phyloP scores from a whole-genome alignment of 2,329 filamentous ascomycete species.

The Hypoxylon sp. region DNA sequence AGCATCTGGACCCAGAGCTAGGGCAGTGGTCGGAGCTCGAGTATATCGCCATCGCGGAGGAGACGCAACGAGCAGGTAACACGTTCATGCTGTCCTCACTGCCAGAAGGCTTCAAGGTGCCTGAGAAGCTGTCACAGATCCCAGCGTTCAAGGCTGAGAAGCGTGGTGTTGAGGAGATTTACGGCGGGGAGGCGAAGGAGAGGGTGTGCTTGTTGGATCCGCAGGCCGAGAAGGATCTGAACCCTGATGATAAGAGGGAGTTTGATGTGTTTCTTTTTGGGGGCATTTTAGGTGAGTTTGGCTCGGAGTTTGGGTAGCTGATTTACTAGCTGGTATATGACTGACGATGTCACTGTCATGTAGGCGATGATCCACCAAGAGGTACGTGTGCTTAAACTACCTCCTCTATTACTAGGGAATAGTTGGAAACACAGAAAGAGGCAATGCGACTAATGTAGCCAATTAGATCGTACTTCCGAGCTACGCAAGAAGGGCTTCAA shows the following conservation, averaged over 20 bases:
- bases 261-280: slow-evolving; percentile 97
- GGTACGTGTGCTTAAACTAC: slow-evolving; percentile 67
- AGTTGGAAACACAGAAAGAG: background rate
- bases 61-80: slow-evolving; percentile 77
- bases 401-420: background rate
- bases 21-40: slow-evolving; percentile 95
- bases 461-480: slow-evolving; percentile 92
- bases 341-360: background rate
- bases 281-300: slow-evolving; percentile 84
- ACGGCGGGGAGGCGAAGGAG: slow-evolving; percentile 62
- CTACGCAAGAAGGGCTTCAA: slow-evolving; percentile 93
- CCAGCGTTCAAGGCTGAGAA: slow-evolving; percentile 79
- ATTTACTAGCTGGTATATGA: background rate
- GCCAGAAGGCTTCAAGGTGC: slow-evolving; percentile 76
- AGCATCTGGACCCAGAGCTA: slow-evolving; percentile 95
- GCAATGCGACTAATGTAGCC: slow-evolving; percentile 13
- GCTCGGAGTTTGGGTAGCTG: background rate
- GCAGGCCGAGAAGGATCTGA: slow-evolving; percentile 82
- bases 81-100: slow-evolving; percentile 88
- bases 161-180: slow-evolving; percentile 86
- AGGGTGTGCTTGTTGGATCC: slow-evolving; percentile 93
- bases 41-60: slow-evolving; percentile 87
- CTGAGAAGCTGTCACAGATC: slow-evolving; percentile 67
- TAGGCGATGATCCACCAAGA: slow-evolving; percentile 93
- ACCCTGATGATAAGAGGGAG: slow-evolving; percentile 82